phyloP scores from a whole-genome alignment of 2,329 filamentous ascomycete species.

The Aspergillus carbonarius region DNA sequence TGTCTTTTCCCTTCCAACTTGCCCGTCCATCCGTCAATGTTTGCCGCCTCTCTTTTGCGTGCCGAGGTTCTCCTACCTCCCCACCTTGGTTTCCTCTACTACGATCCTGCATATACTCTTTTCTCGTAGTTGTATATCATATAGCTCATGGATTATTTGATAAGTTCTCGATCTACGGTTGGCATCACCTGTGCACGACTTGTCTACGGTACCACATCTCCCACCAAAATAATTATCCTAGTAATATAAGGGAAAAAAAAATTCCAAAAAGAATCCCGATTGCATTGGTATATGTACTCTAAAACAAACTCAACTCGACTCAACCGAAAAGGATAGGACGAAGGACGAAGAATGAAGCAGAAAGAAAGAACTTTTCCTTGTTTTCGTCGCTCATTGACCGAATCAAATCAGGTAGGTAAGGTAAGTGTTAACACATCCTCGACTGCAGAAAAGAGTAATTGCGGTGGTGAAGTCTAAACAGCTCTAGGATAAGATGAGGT shows the following conservation, averaged over 20 bases:
- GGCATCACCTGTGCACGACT: neutral
- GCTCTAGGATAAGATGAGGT: no score
- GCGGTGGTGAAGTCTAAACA: no score
- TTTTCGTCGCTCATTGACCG: neutral
- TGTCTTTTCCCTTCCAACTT: constrained; percentile 11
- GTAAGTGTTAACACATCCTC: no score
- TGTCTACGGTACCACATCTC: neutral
- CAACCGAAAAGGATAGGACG: neutral
- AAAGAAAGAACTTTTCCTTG: neutral
- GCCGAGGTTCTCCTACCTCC: no score
- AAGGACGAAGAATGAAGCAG: neutral
- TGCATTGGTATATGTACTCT: neutral
- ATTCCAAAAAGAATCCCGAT: neutral
- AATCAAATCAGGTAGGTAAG: neutral
- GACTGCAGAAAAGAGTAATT: no score
- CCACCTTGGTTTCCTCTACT: neutral
- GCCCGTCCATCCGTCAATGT: neutral
- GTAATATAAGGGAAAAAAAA: neutral
- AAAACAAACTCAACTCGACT: neutral
- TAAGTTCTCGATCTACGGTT: no score
- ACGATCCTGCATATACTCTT: constrained; percentile 16
- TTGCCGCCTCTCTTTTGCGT: neutral
- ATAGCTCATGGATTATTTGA: no score
- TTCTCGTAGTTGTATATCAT: constrained; percentile 18
- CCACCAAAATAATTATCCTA: neutral